A percentile compares a stretch with the other conserved stretches of the same genome.
phyloP scores from a whole-genome alignment of 2,329 filamentous ascomycete species.

The Trichoderma pleuroti region DNA sequence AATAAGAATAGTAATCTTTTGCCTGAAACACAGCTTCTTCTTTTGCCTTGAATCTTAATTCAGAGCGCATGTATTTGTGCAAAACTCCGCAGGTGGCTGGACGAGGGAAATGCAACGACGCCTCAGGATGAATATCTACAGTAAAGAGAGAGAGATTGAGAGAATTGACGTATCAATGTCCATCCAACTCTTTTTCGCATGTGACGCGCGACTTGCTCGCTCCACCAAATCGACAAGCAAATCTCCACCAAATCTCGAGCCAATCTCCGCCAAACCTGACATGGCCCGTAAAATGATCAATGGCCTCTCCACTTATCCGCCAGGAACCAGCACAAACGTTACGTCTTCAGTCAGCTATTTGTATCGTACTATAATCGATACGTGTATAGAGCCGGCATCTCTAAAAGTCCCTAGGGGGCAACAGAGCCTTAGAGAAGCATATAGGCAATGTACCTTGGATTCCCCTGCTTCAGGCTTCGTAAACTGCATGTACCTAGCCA shows the following conservation, averaged over 20 bases:
- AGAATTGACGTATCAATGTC: no score
- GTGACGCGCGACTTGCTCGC: background rate
- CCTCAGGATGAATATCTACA: background rate
- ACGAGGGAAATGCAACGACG: background rate
- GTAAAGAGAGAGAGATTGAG: background rate
- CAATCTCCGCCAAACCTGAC: background rate
- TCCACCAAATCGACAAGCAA: background rate
- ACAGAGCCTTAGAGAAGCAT: background rate
- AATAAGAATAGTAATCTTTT: background rate
- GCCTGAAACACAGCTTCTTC: background rate
- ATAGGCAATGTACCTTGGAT: background rate
- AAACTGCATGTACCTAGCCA: background rate
- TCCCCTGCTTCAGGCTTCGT: background rate
- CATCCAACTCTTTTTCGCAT: background rate
- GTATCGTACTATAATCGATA: no score
- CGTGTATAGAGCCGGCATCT: background rate
- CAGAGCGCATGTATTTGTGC: background rate
- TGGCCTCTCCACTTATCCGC: background rate
- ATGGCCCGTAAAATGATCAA: background rate
- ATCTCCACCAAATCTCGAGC: background rate
- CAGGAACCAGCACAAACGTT: background rate
- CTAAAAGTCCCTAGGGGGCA: background rate
- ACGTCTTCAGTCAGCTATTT: background rate
- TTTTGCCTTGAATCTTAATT: background rate
- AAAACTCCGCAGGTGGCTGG: background rate